Conservation (phyloP, 2,329 filamentous ascomycete species). For the Chrysoporthe deuterocubensis region DNA sequence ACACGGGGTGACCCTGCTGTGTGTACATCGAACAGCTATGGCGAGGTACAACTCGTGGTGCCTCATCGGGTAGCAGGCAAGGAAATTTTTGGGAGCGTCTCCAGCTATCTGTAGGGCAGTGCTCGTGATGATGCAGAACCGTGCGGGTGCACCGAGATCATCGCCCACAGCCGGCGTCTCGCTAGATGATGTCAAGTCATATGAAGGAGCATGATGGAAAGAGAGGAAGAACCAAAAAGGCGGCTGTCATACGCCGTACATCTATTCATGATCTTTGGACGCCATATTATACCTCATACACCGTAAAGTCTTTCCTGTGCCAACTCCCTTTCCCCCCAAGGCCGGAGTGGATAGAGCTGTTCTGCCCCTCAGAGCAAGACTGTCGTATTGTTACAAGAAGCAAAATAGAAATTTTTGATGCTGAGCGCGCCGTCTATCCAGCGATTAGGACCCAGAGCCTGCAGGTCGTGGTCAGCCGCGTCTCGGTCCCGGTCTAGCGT, state of each 20-base stretch:
- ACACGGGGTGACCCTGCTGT: too few relatives aligned
- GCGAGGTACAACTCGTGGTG: too few relatives aligned
- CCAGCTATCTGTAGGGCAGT: too few relatives aligned
- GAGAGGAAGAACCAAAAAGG: conserved; percentile 1
- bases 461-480: conserved; percentile 30
- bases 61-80: too few relatives aligned
- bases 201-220: not conserved
- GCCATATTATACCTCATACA: conserved; percentile 29
- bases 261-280: conserved; percentile 29
- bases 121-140: too few relatives aligned
- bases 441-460: conserved; percentile 71
- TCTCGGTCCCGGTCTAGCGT: not conserved
- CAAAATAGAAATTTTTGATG: conserved; percentile 23
- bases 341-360: conserved; percentile 8
- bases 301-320: conserved; percentile 29
- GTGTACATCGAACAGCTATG: too few relatives aligned
- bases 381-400: conserved; percentile 28
- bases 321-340: not conserved
- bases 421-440: conserved; percentile 42
- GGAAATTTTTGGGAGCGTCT: too few relatives aligned
- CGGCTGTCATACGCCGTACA: conserved; percentile 24
- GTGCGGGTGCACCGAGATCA: too few relatives aligned
- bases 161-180: not conserved
- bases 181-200: not conserved
- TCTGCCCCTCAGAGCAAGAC: conserved; percentile 2